Evolutionary conservation across 352 stramenopile species (phyloP), one percentile per base, ranked within the genome.

Genomic region (Pythium monospermum): DNA sequence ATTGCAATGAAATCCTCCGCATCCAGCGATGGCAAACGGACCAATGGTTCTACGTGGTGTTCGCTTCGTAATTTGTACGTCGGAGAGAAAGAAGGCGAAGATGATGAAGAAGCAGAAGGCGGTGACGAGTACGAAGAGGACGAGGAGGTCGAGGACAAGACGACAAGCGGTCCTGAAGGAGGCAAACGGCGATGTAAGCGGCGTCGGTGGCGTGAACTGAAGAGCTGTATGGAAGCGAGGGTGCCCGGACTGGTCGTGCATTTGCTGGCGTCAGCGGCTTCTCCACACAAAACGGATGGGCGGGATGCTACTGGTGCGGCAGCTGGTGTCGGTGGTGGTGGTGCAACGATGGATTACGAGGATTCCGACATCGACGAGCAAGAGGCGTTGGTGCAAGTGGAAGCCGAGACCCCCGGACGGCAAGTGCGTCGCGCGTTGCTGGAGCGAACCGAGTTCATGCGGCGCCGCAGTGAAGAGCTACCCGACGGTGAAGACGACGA

Each of bases 401-500:
- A 61, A 39, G 33, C 30, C 7, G 51, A 59, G 41, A 57, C 55
- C 4, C 55, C 55, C 6, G 47, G 55, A 16, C 46, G 55, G 4
- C 55, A 53, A 19, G n/a, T 56, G 7, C 56, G 56, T 39, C 48
- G 56, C 2, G 48, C 57, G 42, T 19, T 58, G 5, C 49, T 64
- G 2, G 56, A 64, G 26, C 56, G 56, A 4, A 64, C 40, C 16
- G 49, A 57, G 41, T 64, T 64, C 25, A 49, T 64, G 35, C 41
- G 56, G 11, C 56, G 56, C 31, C 56, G 58, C 49, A 64, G 56
- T n/a, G 56, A 64, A 39, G 56, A 64, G 35, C 49, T 58, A 7
- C 56, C 49, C n/a, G n/a, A n/a, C n/a, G n/a, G n/a, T n/a, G n/a
- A n/a, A n/a, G n/a, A n/a, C n/a, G n/a, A n/a, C n/a, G 45, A 61